Evolutionary conservation across 2,329 filamentous ascomycete species (phyloP).

Genomic region (Fusarium newnesense): DNA sequence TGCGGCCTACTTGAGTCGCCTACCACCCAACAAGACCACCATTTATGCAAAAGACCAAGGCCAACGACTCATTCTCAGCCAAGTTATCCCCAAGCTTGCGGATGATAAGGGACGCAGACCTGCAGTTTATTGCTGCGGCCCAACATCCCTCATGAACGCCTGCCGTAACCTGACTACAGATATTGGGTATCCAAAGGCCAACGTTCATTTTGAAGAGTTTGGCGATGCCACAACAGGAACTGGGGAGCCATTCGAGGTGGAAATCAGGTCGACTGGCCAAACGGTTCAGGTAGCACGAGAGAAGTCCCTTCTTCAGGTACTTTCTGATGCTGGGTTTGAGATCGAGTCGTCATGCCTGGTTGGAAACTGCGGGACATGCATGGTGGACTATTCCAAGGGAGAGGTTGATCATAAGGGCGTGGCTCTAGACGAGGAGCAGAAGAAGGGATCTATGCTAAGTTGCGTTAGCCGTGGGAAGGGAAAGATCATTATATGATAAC

Average conservation of each 20-base stretch:
- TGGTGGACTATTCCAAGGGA: constrained; percentile 22
- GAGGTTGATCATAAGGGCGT: constrained; percentile 27
- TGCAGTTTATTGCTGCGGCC: constrained; percentile 17
- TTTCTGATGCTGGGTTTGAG: constrained; percentile 23
- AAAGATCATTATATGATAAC: constrained; percentile 3
- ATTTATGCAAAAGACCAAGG: constrained; percentile 17
- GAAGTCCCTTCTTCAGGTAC: constrained; percentile 24
- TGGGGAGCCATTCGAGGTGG: constrained; percentile 21
- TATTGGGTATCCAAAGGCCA: not conserved
- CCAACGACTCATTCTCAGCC: not conserved
- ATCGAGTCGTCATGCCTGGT: constrained; percentile 28
- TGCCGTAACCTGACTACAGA: not conserved
- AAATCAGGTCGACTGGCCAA: constrained; percentile 12
- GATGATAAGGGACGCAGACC: not conserved
- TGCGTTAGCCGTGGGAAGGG: constrained; percentile 30
- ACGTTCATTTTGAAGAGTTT: constrained; percentile 22
- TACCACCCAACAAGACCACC: not conserved
- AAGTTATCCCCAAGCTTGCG: not conserved
- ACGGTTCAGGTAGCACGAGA: not conserved
- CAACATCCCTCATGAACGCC: not conserved
- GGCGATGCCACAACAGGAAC: constrained; percentile 18
- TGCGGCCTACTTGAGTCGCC: constrained; percentile 5
- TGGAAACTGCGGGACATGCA: constrained; percentile 31
- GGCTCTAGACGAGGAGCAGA: constrained; percentile 27
- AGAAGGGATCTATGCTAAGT: constrained; percentile 15